Evolutionary conservation across 2,329 filamentous ascomycete genomes (phyloP), one percentile per base, ranked within the genome.

Genomic region (Aureobasidium sp.): DNA sequence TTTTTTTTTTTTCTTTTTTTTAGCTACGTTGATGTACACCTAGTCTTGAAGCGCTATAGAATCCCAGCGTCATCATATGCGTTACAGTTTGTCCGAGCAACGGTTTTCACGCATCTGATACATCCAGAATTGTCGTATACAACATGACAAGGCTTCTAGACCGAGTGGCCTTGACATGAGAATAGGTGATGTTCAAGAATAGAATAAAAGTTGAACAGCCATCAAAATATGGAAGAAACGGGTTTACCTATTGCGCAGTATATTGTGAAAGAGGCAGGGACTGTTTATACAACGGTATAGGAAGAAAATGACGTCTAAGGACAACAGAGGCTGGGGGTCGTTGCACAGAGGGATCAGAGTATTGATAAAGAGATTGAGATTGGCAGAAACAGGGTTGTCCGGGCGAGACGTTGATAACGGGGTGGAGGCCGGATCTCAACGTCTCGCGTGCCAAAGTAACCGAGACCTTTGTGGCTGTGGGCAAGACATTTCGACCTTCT

Each of bases 401-500:
- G 9, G 34, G 44, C 34, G 47, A 43, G 32, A 24, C 41, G 55
- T 59, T 59, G 55, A 7, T 47, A 48, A 46, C 55, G 48, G 55
- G 15, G 29, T 27, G 55, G 24, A 5, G 26, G 55, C 43, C 55
- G 43, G 46, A 59, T 47, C 55, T 48, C 55, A 59, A 59, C 55
- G 55, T 59, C 55, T 59, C 43, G n/a, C 55, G 43, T 48, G 55
- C 32, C 41, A 34, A 34, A 34, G 47, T 27, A 59, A 36, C 55
- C 55, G 55, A 59, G 55, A 48, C 55, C 17, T 47, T 46, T 37
- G 41, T 29, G 37, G 53, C 29, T 17, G 32, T n/a, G n/a, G 13
- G n/a, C 29, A 48, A 48, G 41, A 59, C 55, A 48, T 24, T 27
- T 43, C n/a, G 39, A 57, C 9, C 17, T 20, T 48, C 24, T 44